phyloP scores from a whole-genome alignment of 352 stramenopile species.

The Phytophthora sansomeana region DNA sequence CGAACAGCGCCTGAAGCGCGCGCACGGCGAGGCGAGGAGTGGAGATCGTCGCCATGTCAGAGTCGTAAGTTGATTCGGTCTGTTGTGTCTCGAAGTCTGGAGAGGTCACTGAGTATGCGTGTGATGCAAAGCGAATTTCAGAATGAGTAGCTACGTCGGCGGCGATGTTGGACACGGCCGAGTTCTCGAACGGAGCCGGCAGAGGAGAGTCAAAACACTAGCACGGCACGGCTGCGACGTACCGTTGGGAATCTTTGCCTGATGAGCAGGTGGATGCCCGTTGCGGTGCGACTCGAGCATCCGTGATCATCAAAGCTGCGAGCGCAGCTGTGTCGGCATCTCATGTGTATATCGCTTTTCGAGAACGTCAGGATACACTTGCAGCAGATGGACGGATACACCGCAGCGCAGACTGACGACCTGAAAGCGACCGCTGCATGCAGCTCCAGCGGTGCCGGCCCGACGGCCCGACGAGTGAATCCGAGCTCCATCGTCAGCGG shows the following conservation, averaged over 20 bases:
- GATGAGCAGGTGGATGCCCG: not conserved
- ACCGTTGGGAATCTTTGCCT: conserved; percentile 10
- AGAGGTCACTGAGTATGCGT: conserved; percentile 9
- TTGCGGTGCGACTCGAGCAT: not conserved
- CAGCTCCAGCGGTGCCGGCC: not conserved
- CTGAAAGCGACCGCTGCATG: not conserved
- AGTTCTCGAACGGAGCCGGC: conserved; percentile 13
- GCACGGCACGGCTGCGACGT: conserved; percentile 7
- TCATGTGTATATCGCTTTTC: conserved; percentile 32
- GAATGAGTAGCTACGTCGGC: conserved; percentile 22
- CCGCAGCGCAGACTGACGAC: conserved; percentile 11
- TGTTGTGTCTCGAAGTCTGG: conserved; percentile 1
- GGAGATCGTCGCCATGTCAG: conserved; percentile 26
- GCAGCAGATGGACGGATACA: conserved; percentile 31
- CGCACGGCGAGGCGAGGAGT: conserved; percentile 33
- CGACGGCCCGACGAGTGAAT: conserved; percentile 25
- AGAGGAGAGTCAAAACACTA: conserved; percentile 14
- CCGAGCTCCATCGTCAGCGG: conserved; percentile 13
- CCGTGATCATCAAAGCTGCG: conserved; percentile 4
- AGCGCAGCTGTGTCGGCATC: conserved; percentile 10
- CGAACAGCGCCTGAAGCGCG: conserved; percentile 26
- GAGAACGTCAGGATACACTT: conserved; percentile 27
- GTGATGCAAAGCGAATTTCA: conserved; percentile 32
- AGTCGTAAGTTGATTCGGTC: not conserved
- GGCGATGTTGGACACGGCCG: not conserved